phyloP scores from a whole-genome alignment of 2,329 filamentous ascomycete genomes.

The Hypoxylon sp. region DNA sequence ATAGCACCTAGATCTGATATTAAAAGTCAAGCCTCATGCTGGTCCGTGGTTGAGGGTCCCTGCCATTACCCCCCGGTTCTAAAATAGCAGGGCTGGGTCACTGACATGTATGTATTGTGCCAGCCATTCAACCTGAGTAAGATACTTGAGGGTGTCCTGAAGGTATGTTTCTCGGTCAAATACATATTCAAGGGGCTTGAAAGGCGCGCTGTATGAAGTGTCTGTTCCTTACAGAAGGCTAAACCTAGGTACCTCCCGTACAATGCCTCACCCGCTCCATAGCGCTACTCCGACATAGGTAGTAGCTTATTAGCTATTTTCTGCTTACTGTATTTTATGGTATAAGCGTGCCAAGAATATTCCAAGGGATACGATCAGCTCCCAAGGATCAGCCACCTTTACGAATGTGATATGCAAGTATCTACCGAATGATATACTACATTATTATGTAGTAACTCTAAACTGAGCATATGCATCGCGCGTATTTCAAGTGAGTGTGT shows the following conservation, averaged over 20 bases:
- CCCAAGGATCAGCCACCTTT: conserved; percentile 33
- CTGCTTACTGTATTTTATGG: conserved; percentile 43
- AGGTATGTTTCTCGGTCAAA: conserved; percentile 33
- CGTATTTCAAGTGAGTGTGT: conserved; percentile 26
- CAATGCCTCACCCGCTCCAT: conserved; percentile 30
- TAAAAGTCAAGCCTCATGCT: conserved; percentile 37
- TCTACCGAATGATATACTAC: conserved; percentile 33
- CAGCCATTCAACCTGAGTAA: neutral
- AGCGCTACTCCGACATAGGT: conserved; percentile 30
- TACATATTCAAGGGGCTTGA: conserved; percentile 19
- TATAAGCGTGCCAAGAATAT: conserved; percentile 30
- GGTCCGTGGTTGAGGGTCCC: conserved; percentile 27
- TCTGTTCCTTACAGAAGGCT: conserved; percentile 26
- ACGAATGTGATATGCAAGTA: conserved; percentile 34
- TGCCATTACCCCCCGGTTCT: conserved; percentile 20
- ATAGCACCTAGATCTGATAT: conserved; percentile 46
- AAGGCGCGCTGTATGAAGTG: conserved; percentile 8
- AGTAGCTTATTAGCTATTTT: conserved; percentile 34
- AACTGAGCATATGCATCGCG: conserved; percentile 22
- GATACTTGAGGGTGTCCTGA: conserved; percentile 6
- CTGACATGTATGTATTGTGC: conserved; percentile 2
- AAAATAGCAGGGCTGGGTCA: conserved; percentile 19
- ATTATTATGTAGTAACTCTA: conserved; percentile 16
- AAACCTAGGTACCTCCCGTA: conserved; percentile 9
- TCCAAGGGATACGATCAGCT: conserved; percentile 25